Evolutionary conservation across 768 basidiomycete genomes (phyloP).

Genomic region (Lactifluus hygrophoroides): DNA sequence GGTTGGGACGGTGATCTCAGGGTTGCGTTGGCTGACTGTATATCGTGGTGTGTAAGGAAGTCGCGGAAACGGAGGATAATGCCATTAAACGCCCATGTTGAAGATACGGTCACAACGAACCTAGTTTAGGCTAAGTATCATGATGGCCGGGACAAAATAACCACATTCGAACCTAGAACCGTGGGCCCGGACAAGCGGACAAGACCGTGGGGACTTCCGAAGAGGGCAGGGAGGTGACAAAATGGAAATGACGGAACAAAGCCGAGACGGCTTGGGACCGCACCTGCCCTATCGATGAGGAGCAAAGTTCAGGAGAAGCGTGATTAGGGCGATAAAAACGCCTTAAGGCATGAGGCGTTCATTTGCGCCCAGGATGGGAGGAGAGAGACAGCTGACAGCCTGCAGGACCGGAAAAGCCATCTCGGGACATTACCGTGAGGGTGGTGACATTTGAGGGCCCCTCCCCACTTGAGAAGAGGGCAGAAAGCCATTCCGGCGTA

Average conservation of each 20-base stretch:
- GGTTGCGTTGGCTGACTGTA: slow-evolving; percentile 17
- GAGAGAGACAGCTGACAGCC: slow-evolving; percentile 19
- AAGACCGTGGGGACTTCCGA: slow-evolving; percentile 16
- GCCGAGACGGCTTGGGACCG: slow-evolving; percentile 17
- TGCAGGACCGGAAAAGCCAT: slow-evolving; percentile 17
- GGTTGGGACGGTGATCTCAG: slow-evolving; percentile 16
- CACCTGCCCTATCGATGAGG: slow-evolving; percentile 21
- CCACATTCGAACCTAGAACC: slow-evolving; percentile 16
- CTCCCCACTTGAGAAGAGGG: slow-evolving; percentile 5
- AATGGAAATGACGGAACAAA: slow-evolving; percentile 8
- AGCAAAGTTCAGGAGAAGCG: slow-evolving; percentile 18
- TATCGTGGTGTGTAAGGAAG: slow-evolving; percentile 16
- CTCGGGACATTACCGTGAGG: slow-evolving; percentile 16
- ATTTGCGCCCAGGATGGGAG: slow-evolving; percentile 22
- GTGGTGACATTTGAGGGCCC: slow-evolving; percentile 18
- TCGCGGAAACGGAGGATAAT: slow-evolving; percentile 14
- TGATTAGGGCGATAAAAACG: slow-evolving; percentile 21
- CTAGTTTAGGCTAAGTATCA: slow-evolving; percentile 16
- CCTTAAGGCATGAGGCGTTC: slow-evolving; percentile 21
- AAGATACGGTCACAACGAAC: slow-evolving; percentile 18
- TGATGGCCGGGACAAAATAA: slow-evolving; percentile 9
- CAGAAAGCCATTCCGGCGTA: not conserved
- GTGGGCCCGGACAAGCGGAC: slow-evolving; percentile 19
- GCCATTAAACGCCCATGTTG: slow-evolving; percentile 13
- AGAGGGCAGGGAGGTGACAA: slow-evolving; percentile 16